Evolutionary conservation across 495 filamentous ascomycete genomes (phyloP).

Genomic region (Neurospora discreta): DNA sequence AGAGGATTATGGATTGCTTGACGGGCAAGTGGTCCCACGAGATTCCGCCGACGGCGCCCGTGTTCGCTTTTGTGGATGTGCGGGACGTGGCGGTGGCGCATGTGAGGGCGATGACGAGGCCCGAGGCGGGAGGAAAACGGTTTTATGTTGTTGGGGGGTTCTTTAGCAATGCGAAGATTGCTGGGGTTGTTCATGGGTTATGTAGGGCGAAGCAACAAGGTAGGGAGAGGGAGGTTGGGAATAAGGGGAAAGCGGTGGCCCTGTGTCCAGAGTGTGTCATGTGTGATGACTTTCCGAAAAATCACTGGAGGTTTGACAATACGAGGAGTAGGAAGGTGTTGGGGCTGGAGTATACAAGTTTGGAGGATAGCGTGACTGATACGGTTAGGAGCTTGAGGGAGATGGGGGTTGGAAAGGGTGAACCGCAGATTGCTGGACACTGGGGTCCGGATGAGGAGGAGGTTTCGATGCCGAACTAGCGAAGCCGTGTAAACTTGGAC

Average conservation of each 20-base stretch:
- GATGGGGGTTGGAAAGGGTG: background rate
- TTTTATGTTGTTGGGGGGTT: constrained; percentile 33
- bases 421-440: background rate
- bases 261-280: background rate
- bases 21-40: constrained; percentile 18
- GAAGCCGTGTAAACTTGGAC: background rate
- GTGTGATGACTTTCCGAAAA: constrained; percentile 26
- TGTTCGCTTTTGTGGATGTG: constrained; percentile 39
- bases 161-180: constrained; percentile 32
- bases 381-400: constrained; percentile 14
- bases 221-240: constrained; percentile 3
- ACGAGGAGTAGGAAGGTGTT: constrained; percentile 21
- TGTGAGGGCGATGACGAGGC: constrained; percentile 25
- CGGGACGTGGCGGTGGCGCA: constrained; percentile 37
- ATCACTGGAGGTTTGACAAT: constrained; percentile 30
- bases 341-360: constrained; percentile 26
- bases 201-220: constrained; percentile 12
- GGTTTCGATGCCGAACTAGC: background rate
- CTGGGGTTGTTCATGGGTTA: constrained; percentile 15
- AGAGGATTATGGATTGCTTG: constrained; percentile 29
- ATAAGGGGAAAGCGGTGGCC: background rate
- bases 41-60: constrained; percentile 26
- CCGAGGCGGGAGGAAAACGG: constrained; percentile 29
- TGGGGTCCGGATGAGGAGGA: background rate
- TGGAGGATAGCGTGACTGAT: constrained; percentile 29